phyloP scores from a whole-genome alignment of 2,329 filamentous ascomycete genomes.

The Nothophaeocryptopus gaeumannii region DNA sequence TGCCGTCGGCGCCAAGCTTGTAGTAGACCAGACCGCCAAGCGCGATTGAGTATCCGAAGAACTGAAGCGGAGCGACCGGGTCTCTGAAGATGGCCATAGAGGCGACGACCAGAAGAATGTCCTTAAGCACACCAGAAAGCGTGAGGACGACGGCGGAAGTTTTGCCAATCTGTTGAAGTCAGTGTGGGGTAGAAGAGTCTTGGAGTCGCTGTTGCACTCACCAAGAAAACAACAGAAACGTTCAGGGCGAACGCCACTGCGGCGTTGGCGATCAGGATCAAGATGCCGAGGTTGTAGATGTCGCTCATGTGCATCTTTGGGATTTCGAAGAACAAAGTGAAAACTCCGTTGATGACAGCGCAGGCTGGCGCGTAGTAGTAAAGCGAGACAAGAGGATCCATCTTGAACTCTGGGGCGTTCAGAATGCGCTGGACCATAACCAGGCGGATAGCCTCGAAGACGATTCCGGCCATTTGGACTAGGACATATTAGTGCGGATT shows the following conservation, averaged over 20 bases:
- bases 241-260: conserved; percentile 77
- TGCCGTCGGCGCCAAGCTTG: conserved; percentile 78
- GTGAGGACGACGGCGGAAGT: conserved; percentile 83
- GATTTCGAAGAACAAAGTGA: conserved; percentile 72
- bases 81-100: conserved; percentile 82
- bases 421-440: conserved; percentile 82
- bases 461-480: conserved; percentile 73
- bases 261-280: conserved; percentile 72
- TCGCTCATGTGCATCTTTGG: conserved; percentile 67
- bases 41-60: conserved; percentile 80
- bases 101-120: conserved; percentile 75
- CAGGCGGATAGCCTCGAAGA: conserved; percentile 78
- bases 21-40: conserved; percentile 78
- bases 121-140: conserved; percentile 82
- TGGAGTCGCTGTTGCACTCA: no score
- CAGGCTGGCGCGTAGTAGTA: conserved; percentile 89
- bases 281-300: conserved; percentile 69
- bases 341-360: conserved; percentile 73
- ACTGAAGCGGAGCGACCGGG: conserved; percentile 69
- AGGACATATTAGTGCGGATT: not conserved
- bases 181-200: conserved; percentile 5
- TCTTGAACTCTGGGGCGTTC: conserved; percentile 82
- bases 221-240: conserved; percentile 80
- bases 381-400: conserved; percentile 85
- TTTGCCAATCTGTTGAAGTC: conserved; percentile 67